Percentiles rank a stretch among this genome's conserved stretches.
Evolutionary conservation across 2,329 filamentous ascomycete species (phyloP).

Genomic region (Hypoxylon sp.): DNA sequence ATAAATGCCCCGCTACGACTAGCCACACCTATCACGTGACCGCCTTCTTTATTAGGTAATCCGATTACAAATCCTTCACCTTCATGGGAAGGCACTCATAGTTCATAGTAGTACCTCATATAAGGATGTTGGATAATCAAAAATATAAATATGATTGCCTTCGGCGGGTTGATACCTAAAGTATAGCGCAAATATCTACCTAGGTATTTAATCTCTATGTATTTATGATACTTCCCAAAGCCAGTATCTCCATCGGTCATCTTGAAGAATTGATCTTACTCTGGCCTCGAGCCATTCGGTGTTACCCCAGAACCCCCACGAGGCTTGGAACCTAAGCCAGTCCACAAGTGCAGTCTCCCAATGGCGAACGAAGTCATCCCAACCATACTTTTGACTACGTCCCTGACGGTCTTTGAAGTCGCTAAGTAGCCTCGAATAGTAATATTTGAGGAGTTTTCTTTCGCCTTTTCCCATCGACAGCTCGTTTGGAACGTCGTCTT

Average conservation of each 20-base stretch:
- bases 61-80: no score
- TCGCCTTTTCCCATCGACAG: conserved; percentile 69
- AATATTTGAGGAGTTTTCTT: conserved; percentile 64
- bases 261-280: conserved; percentile 64
- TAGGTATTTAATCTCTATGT: not conserved
- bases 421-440: conserved; percentile 59
- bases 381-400: conserved; percentile 63
- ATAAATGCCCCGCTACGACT: no score
- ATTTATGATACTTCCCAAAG: conserved; percentile 54
- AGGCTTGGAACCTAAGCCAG: conserved; percentile 74
- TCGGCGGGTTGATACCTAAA: not conserved
- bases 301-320: conserved; percentile 74
- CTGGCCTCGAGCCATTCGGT: conserved; percentile 71
- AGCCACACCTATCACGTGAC: no score
- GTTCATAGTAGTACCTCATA: no score
- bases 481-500: conserved; percentile 54
- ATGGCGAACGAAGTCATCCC: conserved; percentile 69
- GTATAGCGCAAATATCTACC: not conserved
- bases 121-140: no score
- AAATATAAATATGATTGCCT: no score
- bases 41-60: no score
- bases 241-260: conserved; percentile 64
- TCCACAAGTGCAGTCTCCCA: conserved; percentile 79
- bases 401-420: conserved; percentile 34
- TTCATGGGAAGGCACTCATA: no score